Percentiles rank a stretch among this genome's conserved stretches.
phyloP scores from a whole-genome alignment of 2,329 filamentous ascomycete genomes.

The Cephalotrichum gorgonifer region DNA sequence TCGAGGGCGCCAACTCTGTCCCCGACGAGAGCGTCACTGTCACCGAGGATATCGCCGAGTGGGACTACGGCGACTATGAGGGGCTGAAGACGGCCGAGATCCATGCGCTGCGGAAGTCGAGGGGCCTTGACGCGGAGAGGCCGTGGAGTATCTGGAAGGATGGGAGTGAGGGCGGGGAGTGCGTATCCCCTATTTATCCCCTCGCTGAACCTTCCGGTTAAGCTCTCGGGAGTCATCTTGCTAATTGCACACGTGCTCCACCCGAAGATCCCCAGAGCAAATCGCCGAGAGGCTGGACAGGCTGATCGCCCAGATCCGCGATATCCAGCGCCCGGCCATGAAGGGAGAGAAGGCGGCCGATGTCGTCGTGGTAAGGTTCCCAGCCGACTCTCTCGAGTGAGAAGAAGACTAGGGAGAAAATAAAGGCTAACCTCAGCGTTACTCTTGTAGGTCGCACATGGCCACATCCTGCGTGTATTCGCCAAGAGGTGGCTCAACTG shows the following conservation, averaged over 20 bases:
- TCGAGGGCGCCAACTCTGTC: slow-evolving; percentile 53
- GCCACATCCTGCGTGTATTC: slow-evolving; percentile 83
- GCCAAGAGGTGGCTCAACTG: slow-evolving; percentile 78
- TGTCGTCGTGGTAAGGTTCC: slow-evolving; percentile 32
- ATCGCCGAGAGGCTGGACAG: slow-evolving; percentile 63
- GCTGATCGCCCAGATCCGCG: slow-evolving; percentile 66
- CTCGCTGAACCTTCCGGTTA: slow-evolving; percentile 7
- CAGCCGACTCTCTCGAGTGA: not conserved
- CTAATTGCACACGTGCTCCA: not conserved
- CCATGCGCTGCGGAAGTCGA: slow-evolving; percentile 39
- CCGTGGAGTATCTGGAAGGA: slow-evolving; percentile 82
- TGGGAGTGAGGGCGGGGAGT: slow-evolving; percentile 79
- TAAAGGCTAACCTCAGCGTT: not conserved
- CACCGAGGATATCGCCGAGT: slow-evolving; percentile 66
- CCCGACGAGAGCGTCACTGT: slow-evolving; percentile 57
- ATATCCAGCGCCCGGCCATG: slow-evolving; percentile 28
- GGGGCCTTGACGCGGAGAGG: slow-evolving; percentile 42
- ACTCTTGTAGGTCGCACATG: slow-evolving; percentile 65
- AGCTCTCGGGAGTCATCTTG: slow-evolving; percentile 1
- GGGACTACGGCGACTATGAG: slow-evolving; percentile 85
- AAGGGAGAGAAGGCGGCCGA: slow-evolving; percentile 48
- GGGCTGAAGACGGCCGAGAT: slow-evolving; percentile 67
- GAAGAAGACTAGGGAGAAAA: not conserved
- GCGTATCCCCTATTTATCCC: slow-evolving; percentile 20
- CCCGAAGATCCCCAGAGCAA: slow-evolving; percentile 54